A percentile compares a stretch with the other conserved stretches of the same genome.
These are phyloP conservation scores for Pichia paraexigua DNA, from an alignment of 805 yeast genomes.

Conservation along the genomic window DNA sequence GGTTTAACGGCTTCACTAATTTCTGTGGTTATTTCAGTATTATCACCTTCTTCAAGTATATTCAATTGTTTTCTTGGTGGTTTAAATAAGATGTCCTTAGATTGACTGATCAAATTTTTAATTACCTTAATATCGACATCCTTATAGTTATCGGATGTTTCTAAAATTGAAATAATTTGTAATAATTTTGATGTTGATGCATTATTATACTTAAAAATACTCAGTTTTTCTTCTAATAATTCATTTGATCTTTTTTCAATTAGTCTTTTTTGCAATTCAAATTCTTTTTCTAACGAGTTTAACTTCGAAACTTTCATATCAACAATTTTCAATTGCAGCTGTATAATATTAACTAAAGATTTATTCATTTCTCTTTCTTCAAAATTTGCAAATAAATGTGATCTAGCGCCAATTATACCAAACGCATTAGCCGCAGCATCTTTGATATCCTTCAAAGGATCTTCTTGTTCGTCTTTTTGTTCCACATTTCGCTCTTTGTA, in stretches of 20 bases:
- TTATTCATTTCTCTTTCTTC: slow-evolving; percentile 74
- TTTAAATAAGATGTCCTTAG: slow-evolving; percentile 22
- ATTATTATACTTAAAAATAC: slow-evolving; percentile 54
- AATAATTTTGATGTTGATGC: slow-evolving; percentile 40
- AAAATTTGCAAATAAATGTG: slow-evolving; percentile 69
- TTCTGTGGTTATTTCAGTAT: slow-evolving; percentile 20
- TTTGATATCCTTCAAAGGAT: slow-evolving; percentile 30
- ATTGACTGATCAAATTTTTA: slow-evolving; percentile 21
- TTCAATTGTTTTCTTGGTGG: slow-evolving; percentile 29
- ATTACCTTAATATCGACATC: slow-evolving; percentile 13
- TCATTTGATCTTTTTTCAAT: slow-evolving; percentile 60
- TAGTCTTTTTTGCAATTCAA: slow-evolving; percentile 55
- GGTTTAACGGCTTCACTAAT: slow-evolving; percentile 36
- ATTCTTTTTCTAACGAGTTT: slow-evolving; percentile 53
- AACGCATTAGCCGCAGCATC: slow-evolving; percentile 65
- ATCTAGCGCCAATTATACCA: slow-evolving; percentile 69
- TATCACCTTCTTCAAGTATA: slow-evolving; percentile 23
- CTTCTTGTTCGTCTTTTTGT: not conserved
- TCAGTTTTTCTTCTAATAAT: slow-evolving; percentile 53
- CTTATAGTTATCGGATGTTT: slow-evolving; percentile 3
- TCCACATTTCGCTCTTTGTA: slow-evolving; percentile 16
- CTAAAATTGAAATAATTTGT: slow-evolving; percentile 28
- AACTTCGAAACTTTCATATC: slow-evolving; percentile 56
- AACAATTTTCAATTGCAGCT: slow-evolving; percentile 54
- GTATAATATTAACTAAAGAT: slow-evolving; percentile 47